phyloP scores from a whole-genome alignment of 1,284 basidiomycete species.

The Austropuccinia psidii region DNA sequence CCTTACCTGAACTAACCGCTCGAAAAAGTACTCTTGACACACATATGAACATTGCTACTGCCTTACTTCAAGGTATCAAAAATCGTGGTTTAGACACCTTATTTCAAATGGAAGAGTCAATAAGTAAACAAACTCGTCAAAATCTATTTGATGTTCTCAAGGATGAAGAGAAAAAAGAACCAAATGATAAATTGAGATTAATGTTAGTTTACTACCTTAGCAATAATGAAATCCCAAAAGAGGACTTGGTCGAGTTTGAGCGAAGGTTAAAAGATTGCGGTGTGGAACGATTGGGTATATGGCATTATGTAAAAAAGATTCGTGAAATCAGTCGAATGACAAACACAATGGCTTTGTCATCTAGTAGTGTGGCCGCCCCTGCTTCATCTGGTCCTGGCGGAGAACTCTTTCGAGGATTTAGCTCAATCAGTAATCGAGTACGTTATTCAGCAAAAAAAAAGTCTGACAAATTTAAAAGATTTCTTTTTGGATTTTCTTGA shows the following conservation, averaged over 20 bases:
- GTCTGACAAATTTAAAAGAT: background rate
- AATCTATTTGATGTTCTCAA: slow-evolving; percentile 74
- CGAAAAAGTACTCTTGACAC: slow-evolving; percentile 93
- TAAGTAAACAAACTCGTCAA: slow-evolving; percentile 68
- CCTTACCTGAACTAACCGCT: slow-evolving; percentile 93
- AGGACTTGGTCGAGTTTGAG: slow-evolving; percentile 79
- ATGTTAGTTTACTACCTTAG: slow-evolving; percentile 91
- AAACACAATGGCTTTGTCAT: slow-evolving; percentile 53
- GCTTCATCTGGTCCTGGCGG: slow-evolving; percentile 53
- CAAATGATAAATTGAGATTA: slow-evolving; percentile 82
- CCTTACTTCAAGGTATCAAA: slow-evolving; percentile 92
- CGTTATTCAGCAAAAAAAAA: slow-evolving; percentile 42
- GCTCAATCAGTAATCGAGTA: slow-evolving; percentile 79
- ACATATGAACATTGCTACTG: slow-evolving; percentile 99
- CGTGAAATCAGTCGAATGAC: slow-evolving; percentile 86
- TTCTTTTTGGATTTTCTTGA: background rate
- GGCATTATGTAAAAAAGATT: slow-evolving; percentile 82
- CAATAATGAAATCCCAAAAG: slow-evolving; percentile 69
- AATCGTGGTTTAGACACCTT: slow-evolving; percentile 87
- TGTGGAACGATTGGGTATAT: slow-evolving; percentile 64
- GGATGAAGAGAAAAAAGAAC: slow-evolving; percentile 56
- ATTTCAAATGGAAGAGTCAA: slow-evolving; percentile 90
- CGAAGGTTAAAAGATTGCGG: slow-evolving; percentile 72
- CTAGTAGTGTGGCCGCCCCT: slow-evolving; percentile 63
- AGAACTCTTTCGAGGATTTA: slow-evolving; percentile 84